Conservation (phyloP, 2,329 filamentous ascomycete species). For the Chaetoscypha palmicola region DNA sequence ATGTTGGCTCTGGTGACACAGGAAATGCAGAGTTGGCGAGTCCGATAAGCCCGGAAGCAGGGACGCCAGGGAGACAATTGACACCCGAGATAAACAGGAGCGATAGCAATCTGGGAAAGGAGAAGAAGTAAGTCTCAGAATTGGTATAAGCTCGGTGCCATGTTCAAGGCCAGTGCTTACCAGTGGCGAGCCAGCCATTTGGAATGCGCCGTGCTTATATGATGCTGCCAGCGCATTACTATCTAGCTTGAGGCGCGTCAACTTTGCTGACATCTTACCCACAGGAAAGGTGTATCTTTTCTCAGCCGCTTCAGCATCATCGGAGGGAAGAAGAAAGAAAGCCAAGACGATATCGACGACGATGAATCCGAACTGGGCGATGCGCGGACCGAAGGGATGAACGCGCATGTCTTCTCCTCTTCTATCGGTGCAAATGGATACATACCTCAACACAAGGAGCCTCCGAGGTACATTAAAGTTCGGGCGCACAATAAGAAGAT, state of each 20-base stretch:
- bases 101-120: slow-evolving; percentile 37
- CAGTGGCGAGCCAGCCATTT: no score
- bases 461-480: slow-evolving; percentile 85
- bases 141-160: slow-evolving; percentile 5
- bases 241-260: neutral
- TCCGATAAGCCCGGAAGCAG: slow-evolving; percentile 22
- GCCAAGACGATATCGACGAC: slow-evolving; percentile 41
- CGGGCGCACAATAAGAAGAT: slow-evolving; percentile 72
- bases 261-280: slow-evolving; percentile 8
- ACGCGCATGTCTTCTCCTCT: slow-evolving; percentile 76
- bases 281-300: slow-evolving; percentile 82
- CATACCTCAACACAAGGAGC: slow-evolving; percentile 80
- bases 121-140: slow-evolving; percentile 54
- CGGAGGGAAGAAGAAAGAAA: slow-evolving; percentile 65
- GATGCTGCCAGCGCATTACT: neutral
- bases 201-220: slow-evolving; percentile 19
- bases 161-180: slow-evolving; percentile 12
- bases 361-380: slow-evolving; percentile 66
- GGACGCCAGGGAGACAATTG: slow-evolving; percentile 32
- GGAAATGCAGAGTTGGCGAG: slow-evolving; percentile 28
- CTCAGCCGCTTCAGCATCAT: slow-evolving; percentile 75
- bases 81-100: slow-evolving; percentile 25
- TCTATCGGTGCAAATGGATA: slow-evolving; percentile 64
- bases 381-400: slow-evolving; percentile 67
- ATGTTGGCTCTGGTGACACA: slow-evolving; percentile 45